Percentiles rank a stretch among this genome's conserved stretches.
phyloP scores from a whole-genome alignment of 345 rosid genomes.

The Populus ilicifolia region DNA sequence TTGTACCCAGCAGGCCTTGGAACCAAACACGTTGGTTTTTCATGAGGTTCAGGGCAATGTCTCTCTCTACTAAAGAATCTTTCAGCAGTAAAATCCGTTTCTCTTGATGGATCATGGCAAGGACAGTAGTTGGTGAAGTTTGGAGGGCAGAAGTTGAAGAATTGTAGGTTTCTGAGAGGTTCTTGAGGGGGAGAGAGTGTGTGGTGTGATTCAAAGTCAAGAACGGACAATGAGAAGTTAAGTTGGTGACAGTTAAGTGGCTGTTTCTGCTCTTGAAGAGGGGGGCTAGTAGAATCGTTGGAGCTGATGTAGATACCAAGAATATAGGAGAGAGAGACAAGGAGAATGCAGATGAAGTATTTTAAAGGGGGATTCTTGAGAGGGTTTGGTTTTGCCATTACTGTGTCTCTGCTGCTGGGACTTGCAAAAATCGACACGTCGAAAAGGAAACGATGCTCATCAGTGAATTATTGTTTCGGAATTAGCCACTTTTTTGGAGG shows the following conservation, averaged over 20 bases:
- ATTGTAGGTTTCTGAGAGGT: constrained; percentile 1
- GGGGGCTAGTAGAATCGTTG: background rate
- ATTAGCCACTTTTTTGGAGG: too few relatives aligned
- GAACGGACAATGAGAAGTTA: constrained; percentile 23
- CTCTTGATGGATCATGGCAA: constrained; percentile 51
- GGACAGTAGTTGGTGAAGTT: constrained; percentile 60
- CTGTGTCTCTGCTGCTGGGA: background rate
- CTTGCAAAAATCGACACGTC: background rate
- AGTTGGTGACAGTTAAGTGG: constrained; percentile 17
- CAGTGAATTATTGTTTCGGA: too few relatives aligned
- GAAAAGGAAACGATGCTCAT: too few relatives aligned
- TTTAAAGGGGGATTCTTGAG: constrained; percentile 4
- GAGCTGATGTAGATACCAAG: constrained; percentile 31
- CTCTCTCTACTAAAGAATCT: constrained; percentile 51
- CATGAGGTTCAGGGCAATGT: constrained; percentile 46
- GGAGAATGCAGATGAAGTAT: constrained; percentile 13
- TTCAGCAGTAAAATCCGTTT: constrained; percentile 24
- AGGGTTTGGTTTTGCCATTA: constrained; percentile 3
- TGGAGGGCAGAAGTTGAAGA: constrained; percentile 41
- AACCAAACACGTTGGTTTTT: constrained; percentile 46
- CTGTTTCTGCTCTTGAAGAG: background rate
- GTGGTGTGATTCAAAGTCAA: constrained; percentile 43
- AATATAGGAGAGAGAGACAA: constrained; percentile 28
- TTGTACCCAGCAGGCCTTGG: constrained; percentile 56
- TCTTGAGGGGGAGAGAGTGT: constrained; percentile 23